Evolutionary conservation across 2,329 filamentous ascomycete genomes (phyloP).

Genomic region (Aspergillus pseudotamarii): DNA sequence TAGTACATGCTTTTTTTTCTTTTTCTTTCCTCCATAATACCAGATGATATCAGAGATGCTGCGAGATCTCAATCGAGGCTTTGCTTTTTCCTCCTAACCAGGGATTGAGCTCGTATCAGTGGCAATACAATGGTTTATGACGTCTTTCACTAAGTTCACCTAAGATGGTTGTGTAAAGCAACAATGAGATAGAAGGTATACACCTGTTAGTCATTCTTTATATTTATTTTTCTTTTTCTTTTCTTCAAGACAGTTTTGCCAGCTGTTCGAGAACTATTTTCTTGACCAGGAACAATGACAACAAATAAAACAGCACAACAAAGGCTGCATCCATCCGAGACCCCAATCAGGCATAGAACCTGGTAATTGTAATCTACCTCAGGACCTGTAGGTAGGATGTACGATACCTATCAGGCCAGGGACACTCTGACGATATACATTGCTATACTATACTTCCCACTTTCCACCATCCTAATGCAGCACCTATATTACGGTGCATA

Average conservation of each 20-base stretch:
- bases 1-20: background rate
- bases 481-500: background rate
- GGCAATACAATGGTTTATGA: conserved; percentile 11
- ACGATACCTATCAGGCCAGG: background rate
- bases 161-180: background rate
- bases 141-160: conserved; percentile 8
- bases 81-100: conserved; percentile 8
- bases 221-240: background rate
- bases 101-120: conserved; percentile 11
- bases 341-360: background rate
- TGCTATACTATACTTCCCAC: background rate
- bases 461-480: background rate
- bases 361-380: background rate
- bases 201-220: background rate
- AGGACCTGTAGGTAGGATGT: background rate
- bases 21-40: background rate
- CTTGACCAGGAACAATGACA: conserved; percentile 1
- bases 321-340: conserved; percentile 2
- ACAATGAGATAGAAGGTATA: conserved; percentile 6
- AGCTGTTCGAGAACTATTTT: background rate
- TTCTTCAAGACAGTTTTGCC: background rate
- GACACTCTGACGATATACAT: background rate
- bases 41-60: background rate
- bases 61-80: background rate
- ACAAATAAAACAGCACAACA: background rate